phyloP scores from a whole-genome alignment of 148 eudicot genomes.

The Rhododendron vialii region DNA sequence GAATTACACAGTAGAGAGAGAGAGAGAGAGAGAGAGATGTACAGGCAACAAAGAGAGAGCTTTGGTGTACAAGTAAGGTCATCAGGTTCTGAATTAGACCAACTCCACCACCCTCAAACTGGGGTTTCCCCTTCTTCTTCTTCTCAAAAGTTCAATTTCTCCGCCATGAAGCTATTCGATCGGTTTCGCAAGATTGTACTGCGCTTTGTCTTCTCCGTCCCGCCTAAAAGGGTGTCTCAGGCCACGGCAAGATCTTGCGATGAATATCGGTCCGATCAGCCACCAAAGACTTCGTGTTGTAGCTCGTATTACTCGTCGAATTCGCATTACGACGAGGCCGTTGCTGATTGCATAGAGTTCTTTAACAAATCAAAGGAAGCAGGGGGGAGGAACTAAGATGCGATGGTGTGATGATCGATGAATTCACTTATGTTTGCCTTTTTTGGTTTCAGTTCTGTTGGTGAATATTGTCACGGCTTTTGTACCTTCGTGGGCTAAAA shows the following conservation, averaged over 20 bases:
- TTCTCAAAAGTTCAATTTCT: not conserved
- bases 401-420: not conserved
- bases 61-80: not conserved
- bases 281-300: not conserved
- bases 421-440: not conserved
- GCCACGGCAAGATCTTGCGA: not conserved
- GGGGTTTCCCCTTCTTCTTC: not conserved
- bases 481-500: not conserved
- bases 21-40: not conserved
- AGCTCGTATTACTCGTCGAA: not conserved
- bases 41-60: not conserved
- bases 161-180: not conserved
- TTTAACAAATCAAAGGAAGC: not conserved
- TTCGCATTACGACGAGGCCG: not conserved
- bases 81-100: not conserved
- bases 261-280: not conserved
- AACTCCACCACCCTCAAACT: not conserved
- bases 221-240: not conserved
- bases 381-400: not conserved
- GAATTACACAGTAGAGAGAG: not conserved
- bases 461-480: not conserved
- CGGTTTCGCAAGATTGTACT: not conserved
- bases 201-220: not conserved
- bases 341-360: not conserved
- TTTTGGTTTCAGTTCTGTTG: not conserved